These are phyloP conservation scores for Xylaria sp. DNA, from an alignment of 2,329 filamentous ascomycete genomes.

Conservation along the genomic window DNA sequence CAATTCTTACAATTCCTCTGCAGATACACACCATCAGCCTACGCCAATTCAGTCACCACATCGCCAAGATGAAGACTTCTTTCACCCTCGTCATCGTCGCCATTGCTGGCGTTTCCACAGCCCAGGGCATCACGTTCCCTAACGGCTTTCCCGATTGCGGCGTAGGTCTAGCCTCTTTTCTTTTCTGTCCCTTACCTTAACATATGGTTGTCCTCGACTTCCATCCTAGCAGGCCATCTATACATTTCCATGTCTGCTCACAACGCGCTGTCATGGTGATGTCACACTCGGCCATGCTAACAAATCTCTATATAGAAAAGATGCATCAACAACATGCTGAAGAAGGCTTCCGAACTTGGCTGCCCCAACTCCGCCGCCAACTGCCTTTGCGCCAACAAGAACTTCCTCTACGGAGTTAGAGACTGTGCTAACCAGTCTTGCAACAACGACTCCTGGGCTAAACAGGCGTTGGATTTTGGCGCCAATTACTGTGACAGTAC, in stretches of 20 bases:
- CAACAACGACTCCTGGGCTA: constrained; percentile 16
- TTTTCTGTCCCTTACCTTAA: not conserved
- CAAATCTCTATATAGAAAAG: constrained; percentile 43
- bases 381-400: constrained; percentile 47
- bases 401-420: constrained; percentile 45
- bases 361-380: constrained; percentile 43
- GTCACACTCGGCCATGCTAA: not conserved
- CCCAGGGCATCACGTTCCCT: constrained; percentile 42
- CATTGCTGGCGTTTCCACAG: constrained; percentile 44
- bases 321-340: constrained; percentile 57
- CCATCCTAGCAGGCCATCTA: not conserved
- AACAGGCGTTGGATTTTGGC: constrained; percentile 33
- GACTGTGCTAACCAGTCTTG: constrained; percentile 37
- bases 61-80: constrained; percentile 54
- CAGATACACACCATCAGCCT: constrained; percentile 18
- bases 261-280: constrained; percentile 8
- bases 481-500: constrained; percentile 35
- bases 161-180: constrained; percentile 46
- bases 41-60: constrained; percentile 7
- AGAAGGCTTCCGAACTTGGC: constrained; percentile 47
- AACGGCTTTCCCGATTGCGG: constrained; percentile 52
- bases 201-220: not conserved
- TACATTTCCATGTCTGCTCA: not conserved
- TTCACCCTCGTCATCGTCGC: constrained; percentile 45
- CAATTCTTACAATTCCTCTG: constrained; percentile 33